Base-by-base conservation (phyloP, 2,329 filamentous ascomycete species). In the Herpotrichia juniperi region DNA sequence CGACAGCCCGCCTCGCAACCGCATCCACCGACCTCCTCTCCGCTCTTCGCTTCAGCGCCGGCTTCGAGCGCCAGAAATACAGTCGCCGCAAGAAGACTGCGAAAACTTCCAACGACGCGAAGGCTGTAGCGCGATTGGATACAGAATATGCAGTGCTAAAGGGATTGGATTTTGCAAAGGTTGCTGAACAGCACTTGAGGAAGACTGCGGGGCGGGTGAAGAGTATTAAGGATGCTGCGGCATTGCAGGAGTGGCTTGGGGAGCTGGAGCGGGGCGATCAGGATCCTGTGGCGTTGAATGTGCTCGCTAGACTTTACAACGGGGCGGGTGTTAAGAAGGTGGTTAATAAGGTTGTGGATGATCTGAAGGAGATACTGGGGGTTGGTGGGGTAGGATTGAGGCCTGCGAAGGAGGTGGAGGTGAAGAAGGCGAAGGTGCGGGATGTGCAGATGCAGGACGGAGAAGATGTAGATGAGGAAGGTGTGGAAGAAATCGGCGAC, bases 51-150 rank as follows among this genome's bases (percentile, higher is more conserved):
- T 50, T 52, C 32, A 37, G 32, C 46, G 53, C 90, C 68, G 87
- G 87, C 42, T 88, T 91, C 66, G 90, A 93, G 77, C 82, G 89
- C 40, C 90, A 93, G 74, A 89, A 91, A 58, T 81, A 87, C 51
- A 81, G 83, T 19, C 77, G 89, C 53, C 82, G 87, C 50, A 79
- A 81, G 59, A 87, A 87, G 66, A 77, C 75, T 2, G 83, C 83
- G 0, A 74, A 72, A 34, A 58, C 69, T 7, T 76, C 79, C 31
- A 75, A 75, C 10, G 77, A 83, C 26, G 70, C 69, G 17, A 69
- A 70, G 21, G 73, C 86, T 64, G 75, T 83, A 19, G 75, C 78
- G 51, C 79, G 88, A 17, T 75, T 93, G 26, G 83, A 90, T 56
- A 81, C 82, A 28, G 89, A 87, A 64, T 80, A 86, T 39, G 72